Evolutionary conservation across 2,329 filamentous ascomycete genomes (phyloP).

Genomic region (Xylaria sp.): DNA sequence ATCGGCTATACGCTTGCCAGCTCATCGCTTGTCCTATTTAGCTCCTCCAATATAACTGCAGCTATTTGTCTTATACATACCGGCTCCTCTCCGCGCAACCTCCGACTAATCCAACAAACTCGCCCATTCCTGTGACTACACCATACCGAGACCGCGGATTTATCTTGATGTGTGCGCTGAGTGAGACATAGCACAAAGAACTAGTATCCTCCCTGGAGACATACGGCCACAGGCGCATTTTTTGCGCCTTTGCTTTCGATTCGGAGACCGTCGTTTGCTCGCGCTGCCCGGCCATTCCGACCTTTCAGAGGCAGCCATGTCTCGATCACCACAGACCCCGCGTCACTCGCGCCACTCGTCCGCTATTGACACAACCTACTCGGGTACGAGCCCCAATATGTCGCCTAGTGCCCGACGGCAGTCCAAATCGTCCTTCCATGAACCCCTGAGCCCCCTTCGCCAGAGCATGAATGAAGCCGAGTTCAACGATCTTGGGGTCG

Average conservation of each 20-base stretch:
- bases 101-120: conserved; percentile 11
- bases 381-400: conserved; percentile 52
- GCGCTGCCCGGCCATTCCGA: conserved; percentile 9
- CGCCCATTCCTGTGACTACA: conserved; percentile 15
- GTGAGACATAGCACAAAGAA: conserved; percentile 13
- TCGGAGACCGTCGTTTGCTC: conserved; percentile 5
- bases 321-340: conserved; percentile 64
- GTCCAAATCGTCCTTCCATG: conserved; percentile 63
- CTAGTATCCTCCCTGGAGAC: neutral
- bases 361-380: conserved; percentile 56
- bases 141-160: conserved; percentile 12
- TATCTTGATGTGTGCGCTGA: conserved; percentile 16
- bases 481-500: conserved; percentile 57
- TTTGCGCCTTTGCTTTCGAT: neutral
- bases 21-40: conserved; percentile 23
- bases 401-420: conserved; percentile 60
- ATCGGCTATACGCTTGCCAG: conserved; percentile 30
- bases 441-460: conserved; percentile 60
- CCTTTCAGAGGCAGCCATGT: conserved; percentile 49
- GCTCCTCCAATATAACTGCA: conserved; percentile 39
- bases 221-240: conserved; percentile 17
- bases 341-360: conserved; percentile 69
- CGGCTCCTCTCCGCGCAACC: conserved; percentile 17
- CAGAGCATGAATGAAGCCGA: conserved; percentile 61
- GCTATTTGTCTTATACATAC: conserved; percentile 38